phyloP scores from a whole-genome alignment of 2,329 filamentous ascomycete species.

The Penicillium carneum region DNA sequence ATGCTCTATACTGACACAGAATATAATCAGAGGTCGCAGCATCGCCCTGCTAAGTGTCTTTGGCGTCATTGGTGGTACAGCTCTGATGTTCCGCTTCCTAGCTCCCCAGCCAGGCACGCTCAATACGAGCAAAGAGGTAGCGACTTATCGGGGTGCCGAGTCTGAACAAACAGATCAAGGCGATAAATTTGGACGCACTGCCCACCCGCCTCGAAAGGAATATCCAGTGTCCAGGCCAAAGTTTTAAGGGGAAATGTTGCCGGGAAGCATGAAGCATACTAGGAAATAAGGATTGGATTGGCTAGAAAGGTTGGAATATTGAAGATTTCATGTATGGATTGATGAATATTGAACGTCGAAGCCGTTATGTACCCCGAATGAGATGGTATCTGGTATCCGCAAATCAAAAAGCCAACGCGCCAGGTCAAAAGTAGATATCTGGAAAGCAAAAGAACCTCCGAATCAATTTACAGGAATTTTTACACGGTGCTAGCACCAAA shows the following conservation, averaged over 20 bases:
- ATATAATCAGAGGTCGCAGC: constrained; percentile 27
- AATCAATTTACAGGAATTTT: constrained; percentile 6
- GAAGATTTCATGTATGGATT: background rate
- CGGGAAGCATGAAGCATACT: background rate
- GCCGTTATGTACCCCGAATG: background rate
- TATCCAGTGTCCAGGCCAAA: background rate
- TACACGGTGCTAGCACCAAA: constrained; percentile 5
- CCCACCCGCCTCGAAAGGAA: constrained; percentile 15
- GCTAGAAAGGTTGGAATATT: background rate
- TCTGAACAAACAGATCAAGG: constrained; percentile 22
- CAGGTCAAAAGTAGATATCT: background rate
- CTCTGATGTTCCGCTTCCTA: constrained; percentile 32
- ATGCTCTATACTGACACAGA: background rate
- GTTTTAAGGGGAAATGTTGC: background rate
- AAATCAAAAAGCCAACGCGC: constrained; percentile 7
- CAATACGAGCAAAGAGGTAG: constrained; percentile 28
- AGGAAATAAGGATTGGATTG: background rate
- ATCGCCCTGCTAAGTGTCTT: constrained; percentile 34
- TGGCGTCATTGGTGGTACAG: constrained; percentile 32
- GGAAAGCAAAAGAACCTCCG: background rate
- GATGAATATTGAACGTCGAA: constrained; percentile 3
- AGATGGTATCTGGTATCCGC: constrained; percentile 15
- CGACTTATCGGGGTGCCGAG: constrained; percentile 24
- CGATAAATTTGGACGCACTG: constrained; percentile 16
- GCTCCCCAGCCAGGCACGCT: constrained; percentile 23